Base-by-base conservation (phyloP, 371 early-diverging fungal genomes). In the Circinella umbellata region DNA sequence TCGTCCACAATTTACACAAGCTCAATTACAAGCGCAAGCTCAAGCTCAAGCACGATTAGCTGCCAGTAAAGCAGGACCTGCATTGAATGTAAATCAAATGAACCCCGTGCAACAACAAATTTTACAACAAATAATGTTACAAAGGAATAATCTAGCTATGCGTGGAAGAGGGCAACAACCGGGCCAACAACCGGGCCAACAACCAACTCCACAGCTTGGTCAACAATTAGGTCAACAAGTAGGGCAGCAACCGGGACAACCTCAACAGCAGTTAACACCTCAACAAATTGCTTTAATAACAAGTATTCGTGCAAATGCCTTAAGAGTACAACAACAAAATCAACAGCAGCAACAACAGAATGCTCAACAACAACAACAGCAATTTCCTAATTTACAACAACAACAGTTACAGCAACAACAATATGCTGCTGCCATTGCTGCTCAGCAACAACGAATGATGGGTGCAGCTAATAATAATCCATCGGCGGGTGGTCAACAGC, bases 51-150 rank as follows among this genome's bases (percentile, higher is more conserved):
- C 67, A 66, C 66, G 67, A 35, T 51, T 51, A n/a, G 51, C 51
- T 51, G 51, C 51, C 15, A 63, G 14, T 61, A 76, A 67, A 49
- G 73, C 9, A 9, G 73, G 39, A 51, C 42, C 69, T 39, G 71
- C 72, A 35, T 54, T 73, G 10, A 77, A 77, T 62, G 61, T 62
- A 6, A 64, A 62, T 4, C 80, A 78, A 42, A 35, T 78, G 49
- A 83, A 63, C 61, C 67, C 71, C 38, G 77, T 70, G 60, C 76
- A 79, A 48, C 73, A 67, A 2, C 82, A 77, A 20, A 46, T 79
- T 37, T 37, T 77, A 27, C 81, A 80, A 59, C 79, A 76, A 9
- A 49, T 83, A 8, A 77, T 83, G 74, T 49, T 76, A 42, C 80
- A 80, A 64, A 63, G 73, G 57, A 72, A 63, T 34, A 36, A 74